Evolutionary conservation across 2,329 filamentous ascomycete genomes (phyloP), one percentile per base, ranked within the genome.

Genomic region (Cladosporium sp.): DNA sequence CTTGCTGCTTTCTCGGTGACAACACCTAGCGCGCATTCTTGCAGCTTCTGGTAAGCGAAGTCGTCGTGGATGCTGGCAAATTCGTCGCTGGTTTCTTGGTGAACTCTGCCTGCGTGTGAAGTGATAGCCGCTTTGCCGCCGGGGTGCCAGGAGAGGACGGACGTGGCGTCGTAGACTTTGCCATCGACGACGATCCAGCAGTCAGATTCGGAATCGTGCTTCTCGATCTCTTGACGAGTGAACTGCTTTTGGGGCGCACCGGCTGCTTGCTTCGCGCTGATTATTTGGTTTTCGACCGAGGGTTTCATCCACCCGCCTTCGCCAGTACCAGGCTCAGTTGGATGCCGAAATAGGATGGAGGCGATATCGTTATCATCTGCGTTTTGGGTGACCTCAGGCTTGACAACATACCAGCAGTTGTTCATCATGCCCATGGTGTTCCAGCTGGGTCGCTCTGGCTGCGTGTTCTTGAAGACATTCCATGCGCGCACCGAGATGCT

Each of bases 361-460:
- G 69, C 57, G 4, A 61, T 59, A 1, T 67, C 63, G 9, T 66
- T 63, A 6, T 31, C 38, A 2, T 70, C 59, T 13, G 63, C 56
- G 11, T 65, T 62, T n/a, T 68, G 62, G 0, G 63, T 52, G 3
- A 74, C 68, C 34, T 74, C 69, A 0, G 70, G 62, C 43, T 70
- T 71, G 11, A 79, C 71, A 1, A 63, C 55, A 55, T 78, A 78
- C 72, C 72, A 76, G 55, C 71, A 72, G 42, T 79, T 79, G 61
- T 79, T 80, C 76, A 80, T 78, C 74, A 79, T 78, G 9, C 73
- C 76, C 71, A 75, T 70, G 1, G 75, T 66, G 54, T 78, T 79
- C 76, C 76, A 79, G 4, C 62, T 65, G 3, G 69, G 68, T 16
- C 69, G 63, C 53, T 70, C 59, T 1, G 77, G 76, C 55, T 80